Base-by-base conservation (phyloP, 2,329 filamentous ascomycete genomes). In the Aspergillus sp. region DNA sequence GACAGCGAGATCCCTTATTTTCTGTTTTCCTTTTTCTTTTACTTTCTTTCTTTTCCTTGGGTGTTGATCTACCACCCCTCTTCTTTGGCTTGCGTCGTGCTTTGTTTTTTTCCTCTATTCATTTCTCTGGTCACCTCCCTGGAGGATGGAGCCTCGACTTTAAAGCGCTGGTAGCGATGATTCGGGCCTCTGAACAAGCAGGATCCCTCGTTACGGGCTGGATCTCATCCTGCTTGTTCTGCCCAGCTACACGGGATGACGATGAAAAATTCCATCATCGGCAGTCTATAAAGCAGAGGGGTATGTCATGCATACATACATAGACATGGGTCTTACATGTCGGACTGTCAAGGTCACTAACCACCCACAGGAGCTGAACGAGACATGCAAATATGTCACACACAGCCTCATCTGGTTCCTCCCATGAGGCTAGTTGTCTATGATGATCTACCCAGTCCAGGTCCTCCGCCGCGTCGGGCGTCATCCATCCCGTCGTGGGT, bases 401-500 rank as follows among this genome's bases (percentile, higher is more conserved):
- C 71, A 49, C 75, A 78, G 59, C 76, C 76, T 54, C 70, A 72
- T 59, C 70, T 75, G 40, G 69, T 77, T 43, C 69, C 74, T 22
- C 75, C 75, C 6, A 77, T 76, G 73, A 75, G 72, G 59, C 63
- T 76, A 55, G 65, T 65, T 38, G 65, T 74, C 48, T 73, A 73
- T 55, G 69, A 75, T 60, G 66, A 73, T 48, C 64, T 73, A 19
- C 72, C 73, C 14, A 65, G 65, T 32, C 68, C 68, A 36, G 60
- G 56, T 47, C 53, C 65, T 7, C 59, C 62, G 43, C 61, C 65
- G 36, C 62, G 11, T 42, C 40, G 62, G 14, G 58, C 68, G n/a
- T 68, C 66, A 22, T 69, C 70, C 22, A 52, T 73, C n/a, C 69
- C 72, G 13, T 67, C 71, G 35, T 75, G 71, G 70, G 54, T 74